Conservation (phyloP, 495 filamentous ascomycete genomes). For the Neurospora terricola region DNA sequence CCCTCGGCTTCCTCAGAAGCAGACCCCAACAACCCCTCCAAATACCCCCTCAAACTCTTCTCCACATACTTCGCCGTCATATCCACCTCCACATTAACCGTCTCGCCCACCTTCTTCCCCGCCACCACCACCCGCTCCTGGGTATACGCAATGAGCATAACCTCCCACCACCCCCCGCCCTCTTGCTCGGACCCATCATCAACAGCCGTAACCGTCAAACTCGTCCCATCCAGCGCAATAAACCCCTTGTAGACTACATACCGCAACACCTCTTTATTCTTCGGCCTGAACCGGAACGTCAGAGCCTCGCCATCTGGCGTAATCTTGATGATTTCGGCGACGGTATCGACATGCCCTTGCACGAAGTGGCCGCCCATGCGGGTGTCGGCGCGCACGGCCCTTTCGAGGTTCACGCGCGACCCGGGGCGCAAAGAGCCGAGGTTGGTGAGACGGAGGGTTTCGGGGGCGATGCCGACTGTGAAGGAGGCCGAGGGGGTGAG, state of each 20-base stretch:
- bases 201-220: slow-evolving; percentile 82
- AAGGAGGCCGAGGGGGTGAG: slow-evolving; percentile 43
- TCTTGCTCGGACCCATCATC: too few relatives aligned
- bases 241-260: slow-evolving; percentile 97
- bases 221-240: slow-evolving; percentile 91
- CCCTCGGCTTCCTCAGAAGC: too few relatives aligned
- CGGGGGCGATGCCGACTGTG: slow-evolving; percentile 90
- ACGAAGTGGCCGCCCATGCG: slow-evolving; percentile 83
- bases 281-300: slow-evolving; percentile 71
- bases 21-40: slow-evolving; percentile 30
- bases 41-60: slow-evolving; percentile 75
- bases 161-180: slow-evolving; percentile 78
- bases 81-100: slow-evolving; percentile 95
- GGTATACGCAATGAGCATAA: slow-evolving; percentile 98
- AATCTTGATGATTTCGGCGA: slow-evolving; percentile 57
- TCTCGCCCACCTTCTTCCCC: slow-evolving; percentile 68
- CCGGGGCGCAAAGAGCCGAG: slow-evolving; percentile 55
- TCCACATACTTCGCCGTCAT: slow-evolving; percentile 98
- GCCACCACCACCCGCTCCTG: slow-evolving; percentile 86
- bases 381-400: slow-evolving; percentile 77
- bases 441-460: slow-evolving; percentile 93
- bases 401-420: slow-evolving; percentile 76
- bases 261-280: slow-evolving; percentile 52
- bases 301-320: slow-evolving; percentile 78
- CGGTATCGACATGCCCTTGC: slow-evolving; percentile 92